Base-by-base conservation (phyloP, 2,329 filamentous ascomycete genomes). In the Trichoderma sp. region DNA sequence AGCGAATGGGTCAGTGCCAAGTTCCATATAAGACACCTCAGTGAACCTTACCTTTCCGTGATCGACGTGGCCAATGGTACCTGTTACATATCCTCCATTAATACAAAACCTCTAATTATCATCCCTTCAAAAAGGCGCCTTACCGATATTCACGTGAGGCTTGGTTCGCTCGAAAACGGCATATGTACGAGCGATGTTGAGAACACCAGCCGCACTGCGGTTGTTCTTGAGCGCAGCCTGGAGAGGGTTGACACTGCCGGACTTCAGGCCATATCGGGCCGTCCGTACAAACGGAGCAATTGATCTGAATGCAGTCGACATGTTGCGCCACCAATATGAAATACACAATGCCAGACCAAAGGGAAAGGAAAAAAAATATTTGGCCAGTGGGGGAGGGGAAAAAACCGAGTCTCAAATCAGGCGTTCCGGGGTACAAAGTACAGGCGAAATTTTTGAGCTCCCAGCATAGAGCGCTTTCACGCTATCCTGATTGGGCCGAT, bases 41-140 rank as follows among this genome's bases (percentile, higher is more conserved):
- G 10, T 2, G n/a, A 33, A 56, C 40, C 60, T 73, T 84, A 97
- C 94, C 92, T 99, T 99, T 86, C 95, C 95, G 85, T 99, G 95
- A 89, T 99, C 96, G 84, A 99, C 96, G 87, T 99, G 96, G 77
- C 96, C 96, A 84, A 99, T 99, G 76, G 96, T 99, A 81, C 92
- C 92, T 94, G 60, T 21, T 31, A 21, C 13, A 10, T 35, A 37
- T 0, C 1, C 43, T 11, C 27, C 5, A 4, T 68, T 55, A 70
- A 53, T 11, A 59, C 10, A 49, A 68, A 40, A 70, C 64, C n/a
- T 37, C 16, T 29, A 5, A 0, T 5, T 2, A 4, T 4, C 4
- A 2, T 21, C 13, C n/a, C n/a, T 31, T 10, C 27, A 14, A 37
- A 55, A 24, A 49, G 16, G 31, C 21, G 5, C n/a, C 85, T 75